Evolutionary conservation across 257 asterid genomes (phyloP), one percentile per base, ranked within the genome.

Genomic region (Salvia rosmarinus): DNA sequence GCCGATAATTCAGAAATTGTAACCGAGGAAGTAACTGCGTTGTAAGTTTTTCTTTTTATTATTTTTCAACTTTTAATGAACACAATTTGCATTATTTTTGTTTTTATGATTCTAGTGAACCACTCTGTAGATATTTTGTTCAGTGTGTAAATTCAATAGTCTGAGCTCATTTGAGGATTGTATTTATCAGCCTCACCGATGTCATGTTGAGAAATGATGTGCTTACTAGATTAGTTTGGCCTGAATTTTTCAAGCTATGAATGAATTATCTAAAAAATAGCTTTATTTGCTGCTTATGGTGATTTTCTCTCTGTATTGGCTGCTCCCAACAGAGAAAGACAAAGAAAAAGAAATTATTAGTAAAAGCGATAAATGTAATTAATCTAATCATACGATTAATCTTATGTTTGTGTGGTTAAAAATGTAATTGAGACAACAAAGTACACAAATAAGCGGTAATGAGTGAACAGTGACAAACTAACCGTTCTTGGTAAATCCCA

Each of bases 21-120:
- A 8, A 77, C 88, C 10, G 98, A 94, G 76, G 99, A 94, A 78
- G 63, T 94, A 79, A 91, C 96, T 19, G 99, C 96, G 30, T 73
- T 94, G 97, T 90, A 80, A 80, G 86, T 50, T 20, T 3, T 61
- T 56, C 20, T 13, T 34, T 1, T 39, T 55, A 2, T 23, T 19
- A 16, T 23, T 11, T 21, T 54, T 21, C 6, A 32, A 9, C 17
- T 23, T 16, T 72, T 12, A 65, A 19, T 59, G 14, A 37, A 14
- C 57, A 10, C 75, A 47, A 9, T 69, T 51, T 64, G 5, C 55
- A 3, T 44, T 43, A 20, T 40, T 67, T 32, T 30, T 20, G 32
- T 19, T 39, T 11, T 4, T 4, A 13, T 23, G 20, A 21, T 21
- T 64, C 13, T 64, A 64, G 68, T 62, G 6, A 62, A 11, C 10